Evolutionary conservation across 805 yeast species (phyloP).

Genomic region (Candida corydali): DNA sequence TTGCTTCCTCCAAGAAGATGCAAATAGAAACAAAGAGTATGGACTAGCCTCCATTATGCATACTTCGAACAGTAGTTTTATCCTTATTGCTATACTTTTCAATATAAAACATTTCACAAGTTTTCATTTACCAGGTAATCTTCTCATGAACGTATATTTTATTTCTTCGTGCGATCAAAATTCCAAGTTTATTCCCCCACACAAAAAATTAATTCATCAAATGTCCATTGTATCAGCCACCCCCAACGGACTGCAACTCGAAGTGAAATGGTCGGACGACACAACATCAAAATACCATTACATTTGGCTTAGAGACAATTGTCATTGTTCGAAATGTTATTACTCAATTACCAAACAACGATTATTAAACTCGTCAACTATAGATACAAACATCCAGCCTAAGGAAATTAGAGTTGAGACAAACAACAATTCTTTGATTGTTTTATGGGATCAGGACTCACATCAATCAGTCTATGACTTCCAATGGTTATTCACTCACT

Average conservation of each 20-base stretch:
- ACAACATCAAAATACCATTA: slow-evolving; percentile 29
- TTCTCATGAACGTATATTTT: no score
- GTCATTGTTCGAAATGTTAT: slow-evolving; percentile 55
- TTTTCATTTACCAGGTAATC: no score
- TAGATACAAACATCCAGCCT: slow-evolving; percentile 28
- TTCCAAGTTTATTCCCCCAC: not conserved
- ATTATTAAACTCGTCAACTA: slow-evolving; percentile 49
- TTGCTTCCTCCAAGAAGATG: no score
- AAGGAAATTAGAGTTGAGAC: slow-evolving; percentile 5
- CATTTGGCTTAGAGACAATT: slow-evolving; percentile 64
- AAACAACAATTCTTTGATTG: slow-evolving; percentile 14
- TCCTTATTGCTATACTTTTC: no score
- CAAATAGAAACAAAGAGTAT: no score
- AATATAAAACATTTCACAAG: no score
- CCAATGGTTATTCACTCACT: slow-evolving; percentile 45
- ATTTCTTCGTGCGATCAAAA: no score
- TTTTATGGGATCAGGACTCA: slow-evolving; percentile 36
- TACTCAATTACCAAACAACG: slow-evolving; percentile 57
- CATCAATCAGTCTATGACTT: slow-evolving; percentile 36
- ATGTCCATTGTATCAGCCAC: not conserved
- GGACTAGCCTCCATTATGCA: no score
- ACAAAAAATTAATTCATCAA: no score
- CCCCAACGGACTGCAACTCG: not conserved
- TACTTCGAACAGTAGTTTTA: no score
- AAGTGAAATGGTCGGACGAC: slow-evolving; percentile 8